These are phyloP conservation scores for Apiotrichum mycotoxinovorans DNA, from an alignment of 1,284 basidiomycete genomes.

Conservation along the genomic window DNA sequence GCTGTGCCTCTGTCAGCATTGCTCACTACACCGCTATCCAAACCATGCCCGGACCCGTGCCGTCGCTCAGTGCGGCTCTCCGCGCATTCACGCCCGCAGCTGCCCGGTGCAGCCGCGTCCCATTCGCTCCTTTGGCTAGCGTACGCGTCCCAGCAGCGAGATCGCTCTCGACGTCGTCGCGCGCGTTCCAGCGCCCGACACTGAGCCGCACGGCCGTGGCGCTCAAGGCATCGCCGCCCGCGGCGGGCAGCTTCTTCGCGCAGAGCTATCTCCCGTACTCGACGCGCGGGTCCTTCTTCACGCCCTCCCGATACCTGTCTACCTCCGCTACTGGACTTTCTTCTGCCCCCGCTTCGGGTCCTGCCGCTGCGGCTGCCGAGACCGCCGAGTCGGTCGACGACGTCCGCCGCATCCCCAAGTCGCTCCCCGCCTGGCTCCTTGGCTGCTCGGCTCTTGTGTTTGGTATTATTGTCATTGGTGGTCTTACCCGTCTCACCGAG, in stretches of 20 bases:
- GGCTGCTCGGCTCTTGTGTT: constrained; percentile 80
- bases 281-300: constrained; percentile 17
- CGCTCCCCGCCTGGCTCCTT: constrained; percentile 75
- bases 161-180: not conserved
- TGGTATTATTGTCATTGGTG: constrained; percentile 90
- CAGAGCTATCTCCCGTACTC: constrained; percentile 15
- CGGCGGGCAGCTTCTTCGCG: constrained; percentile 10
- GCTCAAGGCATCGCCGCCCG: not conserved
- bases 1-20: not conserved
- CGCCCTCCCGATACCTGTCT: constrained; percentile 12
- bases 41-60: constrained; percentile 12
- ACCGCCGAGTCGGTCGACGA: constrained; percentile 53
- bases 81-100: constrained; percentile 7
- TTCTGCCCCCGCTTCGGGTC: not conserved
- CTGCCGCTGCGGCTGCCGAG: not conserved
- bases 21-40: not conserved
- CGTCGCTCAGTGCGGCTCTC: constrained; percentile 12
- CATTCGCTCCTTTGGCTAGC: not conserved
- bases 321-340: not conserved
- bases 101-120: constrained; percentile 6
- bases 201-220: not conserved
- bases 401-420: constrained; percentile 60
- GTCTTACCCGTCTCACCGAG: constrained; percentile 94
- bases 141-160: not conserved
- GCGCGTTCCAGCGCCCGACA: not conserved